Conservation (phyloP, 2,329 filamentous ascomycete genomes). For the Penicillium hesseltinei region DNA sequence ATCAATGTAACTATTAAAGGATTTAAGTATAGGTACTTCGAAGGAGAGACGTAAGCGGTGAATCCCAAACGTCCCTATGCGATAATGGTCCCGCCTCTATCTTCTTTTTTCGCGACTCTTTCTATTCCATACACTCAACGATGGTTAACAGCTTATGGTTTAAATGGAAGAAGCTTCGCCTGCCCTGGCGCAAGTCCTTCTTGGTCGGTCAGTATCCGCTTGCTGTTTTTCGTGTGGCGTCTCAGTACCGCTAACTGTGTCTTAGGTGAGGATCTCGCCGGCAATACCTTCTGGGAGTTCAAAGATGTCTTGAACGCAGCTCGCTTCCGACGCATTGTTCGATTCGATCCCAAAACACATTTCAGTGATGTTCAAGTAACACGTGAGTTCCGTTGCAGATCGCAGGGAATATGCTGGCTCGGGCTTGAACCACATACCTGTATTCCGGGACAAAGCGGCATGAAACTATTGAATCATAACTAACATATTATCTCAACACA, state of each 20-base stretch:
- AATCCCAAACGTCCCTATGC: too few relatives aligned
- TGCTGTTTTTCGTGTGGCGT: background rate
- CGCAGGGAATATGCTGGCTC: background rate
- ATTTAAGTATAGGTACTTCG: too few relatives aligned
- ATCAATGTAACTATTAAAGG: too few relatives aligned
- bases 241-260: constrained; percentile 13
- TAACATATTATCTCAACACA: constrained; percentile 32
- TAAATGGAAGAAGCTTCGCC: constrained; percentile 60
- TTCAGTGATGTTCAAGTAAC: constrained; percentile 60
- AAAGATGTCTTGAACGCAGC: constrained; percentile 55
- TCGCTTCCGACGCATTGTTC: constrained; percentile 59
- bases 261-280: constrained; percentile 58
- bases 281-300: constrained; percentile 68
- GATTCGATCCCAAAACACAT: constrained; percentile 53
- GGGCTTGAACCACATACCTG: background rate
- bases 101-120: constrained; percentile 8
- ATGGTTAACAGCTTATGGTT: constrained; percentile 56
- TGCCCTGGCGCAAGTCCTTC: constrained; percentile 62
- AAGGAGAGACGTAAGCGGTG: too few relatives aligned
- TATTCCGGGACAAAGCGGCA: background rate
- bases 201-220: constrained; percentile 50
- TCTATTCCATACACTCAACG: constrained; percentile 15
- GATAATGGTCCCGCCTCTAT: background rate
- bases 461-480: background rate
- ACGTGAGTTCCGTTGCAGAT: constrained; percentile 42